Base-by-base conservation (phyloP, 2,329 filamentous ascomycete species). In the Verticillium nubilum region DNA sequence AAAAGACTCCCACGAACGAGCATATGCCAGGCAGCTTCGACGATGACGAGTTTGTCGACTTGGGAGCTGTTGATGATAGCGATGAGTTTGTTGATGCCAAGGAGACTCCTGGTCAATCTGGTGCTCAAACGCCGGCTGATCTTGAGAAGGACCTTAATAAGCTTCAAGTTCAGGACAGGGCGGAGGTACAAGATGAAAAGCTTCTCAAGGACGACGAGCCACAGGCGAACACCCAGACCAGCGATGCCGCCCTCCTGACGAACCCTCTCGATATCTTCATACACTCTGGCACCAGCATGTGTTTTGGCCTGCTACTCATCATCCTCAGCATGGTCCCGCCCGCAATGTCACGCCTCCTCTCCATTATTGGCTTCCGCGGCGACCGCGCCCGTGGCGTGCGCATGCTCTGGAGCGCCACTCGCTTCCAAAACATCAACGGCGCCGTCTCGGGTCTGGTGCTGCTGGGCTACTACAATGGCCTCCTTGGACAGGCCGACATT, bases 321-420 rank as follows among this genome's bases (percentile, higher is more conserved):
- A 80, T 98, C 58, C 87, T 98, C n/a, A 96, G 92, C 13, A 89
- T 98, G 77, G 87, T 98, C 0, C 96, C 95, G 0, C 95, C 95
- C 0, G 86, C 93, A 0, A 97, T 98, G 72, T 89, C 86, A n/a
- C 89, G 86, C 59, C 83, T 99, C 1, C 80, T 98, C 4, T 91
- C 88, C 61, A 88, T 98, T 50, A 89, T 97, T 29, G 95, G 95
- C 1, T 98, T 98, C 76, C 87, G 86, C 62, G 95, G 95, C 31
- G 93, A 98, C 70, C 88, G 93, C 52, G 86, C 91, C 62, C 83
- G 88, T 42, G 95, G 93, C 10, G 81, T 97, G 31, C 80, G 83
- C 42, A 89, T 97, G 85, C 85, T 99, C 4, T 99, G 95, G 95
- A 87, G 91, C 70, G 91, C 92, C 13, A 92, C 91, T 25, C 86